These are phyloP conservation scores for Eragrostis curvula DNA, from an alignment of 176 grass and related monocot genomes.

Conservation along the genomic window DNA sequence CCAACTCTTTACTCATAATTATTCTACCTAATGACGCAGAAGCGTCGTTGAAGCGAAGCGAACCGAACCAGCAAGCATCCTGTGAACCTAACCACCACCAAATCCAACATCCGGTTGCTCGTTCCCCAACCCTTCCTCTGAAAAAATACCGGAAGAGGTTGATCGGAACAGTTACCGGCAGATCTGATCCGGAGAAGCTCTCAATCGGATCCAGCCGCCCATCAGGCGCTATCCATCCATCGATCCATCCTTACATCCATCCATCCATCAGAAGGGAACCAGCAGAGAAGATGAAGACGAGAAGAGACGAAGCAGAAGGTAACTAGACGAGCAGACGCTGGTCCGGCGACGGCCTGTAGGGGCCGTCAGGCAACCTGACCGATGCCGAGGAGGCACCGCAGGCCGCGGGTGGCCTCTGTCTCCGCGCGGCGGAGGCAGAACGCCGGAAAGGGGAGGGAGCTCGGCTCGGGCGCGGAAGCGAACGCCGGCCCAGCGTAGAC, in stretches of 20 bases:
- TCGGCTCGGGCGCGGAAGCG: slow-evolving; percentile 59
- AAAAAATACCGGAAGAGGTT: slow-evolving; percentile 74
- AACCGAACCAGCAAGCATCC: slow-evolving; percentile 25
- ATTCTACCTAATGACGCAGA: background rate
- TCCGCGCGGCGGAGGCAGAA: slow-evolving; percentile 37
- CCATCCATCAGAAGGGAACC: background rate
- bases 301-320: background rate
- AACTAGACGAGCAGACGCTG: background rate
- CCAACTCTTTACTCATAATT: background rate
- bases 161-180: slow-evolving; percentile 35
- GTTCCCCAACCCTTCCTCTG: slow-evolving; percentile 46
- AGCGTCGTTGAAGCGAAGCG: slow-evolving; percentile 15
- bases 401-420: slow-evolving; percentile 53
- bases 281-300: background rate
- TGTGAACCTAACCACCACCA: slow-evolving; percentile 46
- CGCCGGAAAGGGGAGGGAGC: slow-evolving; percentile 54
- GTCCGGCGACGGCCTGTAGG: background rate
- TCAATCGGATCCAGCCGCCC: slow-evolving; percentile 20
- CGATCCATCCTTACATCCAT: slow-evolving; percentile 4
- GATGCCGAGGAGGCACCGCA: slow-evolving; percentile 65
- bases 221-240: background rate
- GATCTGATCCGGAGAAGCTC: slow-evolving; percentile 43
- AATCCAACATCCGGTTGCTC: slow-evolving; percentile 40
- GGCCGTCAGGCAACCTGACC: slow-evolving; percentile 42
- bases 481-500: slow-evolving; percentile 57